Percentiles rank a stretch among this genome's conserved stretches.
Evolutionary conservation across 1,139 yeast genomes (phyloP).

Genomic region (Diutina ranongensis): DNA sequence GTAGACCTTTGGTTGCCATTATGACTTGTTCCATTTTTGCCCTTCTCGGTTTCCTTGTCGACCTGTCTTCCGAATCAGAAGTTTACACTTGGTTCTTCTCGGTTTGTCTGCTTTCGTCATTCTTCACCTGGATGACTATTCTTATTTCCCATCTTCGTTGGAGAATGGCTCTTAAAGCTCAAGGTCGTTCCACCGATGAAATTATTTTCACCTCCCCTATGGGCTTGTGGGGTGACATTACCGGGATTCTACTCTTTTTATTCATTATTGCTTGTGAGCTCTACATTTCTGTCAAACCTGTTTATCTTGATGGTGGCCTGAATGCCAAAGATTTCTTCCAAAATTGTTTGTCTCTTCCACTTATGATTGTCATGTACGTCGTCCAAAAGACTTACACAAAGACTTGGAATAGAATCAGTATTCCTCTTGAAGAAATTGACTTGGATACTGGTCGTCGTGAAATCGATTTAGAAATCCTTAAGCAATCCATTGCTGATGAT

Average conservation of each 20-base stretch:
- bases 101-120: slow-evolving; percentile 48
- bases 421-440: slow-evolving; percentile 31
- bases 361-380: slow-evolving; percentile 20
- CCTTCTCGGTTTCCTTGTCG: slow-evolving; percentile 49
- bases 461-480: slow-evolving; percentile 31
- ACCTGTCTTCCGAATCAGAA: slow-evolving; percentile 30
- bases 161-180: slow-evolving; percentile 35
- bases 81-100: slow-evolving; percentile 60
- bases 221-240: slow-evolving; percentile 36
- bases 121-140: slow-evolving; percentile 20
- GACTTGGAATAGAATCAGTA: slow-evolving; percentile 18
- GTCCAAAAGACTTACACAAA: slow-evolving; percentile 18
- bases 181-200: slow-evolving; percentile 34
- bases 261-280: slow-evolving; percentile 35
- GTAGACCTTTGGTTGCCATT: slow-evolving; percentile 47
- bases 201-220: slow-evolving; percentile 36
- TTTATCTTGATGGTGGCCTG: slow-evolving; percentile 11
- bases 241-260: slow-evolving; percentile 30
- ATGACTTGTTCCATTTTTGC: slow-evolving; percentile 42
- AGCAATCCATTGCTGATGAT: slow-evolving; percentile 36
- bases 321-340: slow-evolving; percentile 32
- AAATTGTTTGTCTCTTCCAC: slow-evolving; percentile 38
- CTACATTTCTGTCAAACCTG: slow-evolving; percentile 37
- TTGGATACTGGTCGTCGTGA: slow-evolving; percentile 42
- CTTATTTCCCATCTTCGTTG: slow-evolving; percentile 35